Evolutionary conservation across 306 rosid species (phyloP).

Genomic region (Fagus crenata): DNA sequence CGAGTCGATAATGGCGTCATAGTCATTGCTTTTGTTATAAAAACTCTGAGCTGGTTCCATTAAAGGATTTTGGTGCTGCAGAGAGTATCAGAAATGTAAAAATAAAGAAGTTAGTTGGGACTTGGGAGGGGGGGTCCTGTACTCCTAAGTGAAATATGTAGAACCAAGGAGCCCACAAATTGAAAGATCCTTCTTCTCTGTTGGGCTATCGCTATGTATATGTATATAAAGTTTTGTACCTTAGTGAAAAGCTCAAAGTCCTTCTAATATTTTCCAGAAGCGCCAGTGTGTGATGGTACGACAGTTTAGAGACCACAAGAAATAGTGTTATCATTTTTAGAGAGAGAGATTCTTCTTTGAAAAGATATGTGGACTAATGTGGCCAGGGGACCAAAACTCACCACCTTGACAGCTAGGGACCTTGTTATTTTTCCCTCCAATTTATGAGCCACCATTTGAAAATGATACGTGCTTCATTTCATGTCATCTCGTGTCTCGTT

Average conservation of each 20-base stretch:
- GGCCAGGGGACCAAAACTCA: conserved; percentile 40
- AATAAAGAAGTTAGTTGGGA: conserved; percentile 2
- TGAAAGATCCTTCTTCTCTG: conserved; percentile 19
- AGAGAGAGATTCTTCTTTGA: conserved; percentile 24
- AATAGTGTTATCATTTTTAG: conserved; percentile 32
- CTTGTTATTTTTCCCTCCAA: conserved; percentile 32
- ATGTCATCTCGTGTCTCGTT: too few relatives aligned
- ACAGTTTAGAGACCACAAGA: conserved; percentile 46
- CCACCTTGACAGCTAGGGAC: conserved; percentile 29
- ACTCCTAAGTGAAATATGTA: background rate
- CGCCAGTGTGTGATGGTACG: conserved; percentile 31
- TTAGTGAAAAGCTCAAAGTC: conserved; percentile 24
- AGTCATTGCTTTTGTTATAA: conserved; percentile 21
- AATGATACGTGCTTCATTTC: conserved; percentile 3
- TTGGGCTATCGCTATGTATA: background rate
- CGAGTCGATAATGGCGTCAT: conserved; percentile 63
- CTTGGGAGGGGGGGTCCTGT: background rate
- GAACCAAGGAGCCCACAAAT: conserved; percentile 25
- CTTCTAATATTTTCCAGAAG: conserved; percentile 22
- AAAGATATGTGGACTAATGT: conserved; percentile 14
- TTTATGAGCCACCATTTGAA: conserved; percentile 33
- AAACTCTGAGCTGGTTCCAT: conserved; percentile 47
- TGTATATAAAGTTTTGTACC: conserved; percentile 12
- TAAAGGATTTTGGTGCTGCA: conserved; percentile 13
- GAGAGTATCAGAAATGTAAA: background rate